Evolutionary conservation across 2,329 filamentous ascomycete genomes (phyloP), one percentile per base, ranked within the genome.

Genomic region (Helicocarpus griseus): DNA sequence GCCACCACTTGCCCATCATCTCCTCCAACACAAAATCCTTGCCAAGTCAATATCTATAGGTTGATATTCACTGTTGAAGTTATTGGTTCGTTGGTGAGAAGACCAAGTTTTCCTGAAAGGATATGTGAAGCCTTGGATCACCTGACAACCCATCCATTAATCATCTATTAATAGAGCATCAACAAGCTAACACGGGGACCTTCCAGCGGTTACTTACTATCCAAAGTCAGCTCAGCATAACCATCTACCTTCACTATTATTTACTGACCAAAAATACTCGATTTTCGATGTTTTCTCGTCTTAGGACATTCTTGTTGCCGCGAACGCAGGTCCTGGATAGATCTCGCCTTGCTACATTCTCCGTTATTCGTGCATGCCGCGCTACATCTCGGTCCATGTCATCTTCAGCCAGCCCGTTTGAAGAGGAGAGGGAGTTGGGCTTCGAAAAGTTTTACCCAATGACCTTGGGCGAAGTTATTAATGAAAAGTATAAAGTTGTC

Each of bases 381-480:
- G 50, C 53, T 53, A 48, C 50, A 52, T 56, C 51, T 48, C 55
- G 50, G 47, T 54, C 53, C 36, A 56, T 56, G 40, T 40, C 46
- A 46, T 50, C 46, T 44, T 52, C 46, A 33, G 24, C 46, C 45
- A 56, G 17, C 7, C 38, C 38, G 38, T 41, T 41, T 41, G 38
- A 41, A 41, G 38, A 41, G 17, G 38, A 41, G 38, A 41, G 38
- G 38, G 38, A 41, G 38, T 17, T 22, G 38, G 38, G 38, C 38
- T 41, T 41, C n/a, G 53, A 53, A 57, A 58, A 58, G 36, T 41
- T 41, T 41, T 59, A 59, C 50, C 54, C 54, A 46, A 56, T 58
- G 52, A 56, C 56, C 41, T 53, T 59, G 46, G 55, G 57, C 28
- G 57, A 60, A 57, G 52, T 60, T 50, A 56, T 60, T 49, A 58